Base-by-base conservation (phyloP, 2,329 filamentous ascomycete genomes). In the Fusarium udum region DNA sequence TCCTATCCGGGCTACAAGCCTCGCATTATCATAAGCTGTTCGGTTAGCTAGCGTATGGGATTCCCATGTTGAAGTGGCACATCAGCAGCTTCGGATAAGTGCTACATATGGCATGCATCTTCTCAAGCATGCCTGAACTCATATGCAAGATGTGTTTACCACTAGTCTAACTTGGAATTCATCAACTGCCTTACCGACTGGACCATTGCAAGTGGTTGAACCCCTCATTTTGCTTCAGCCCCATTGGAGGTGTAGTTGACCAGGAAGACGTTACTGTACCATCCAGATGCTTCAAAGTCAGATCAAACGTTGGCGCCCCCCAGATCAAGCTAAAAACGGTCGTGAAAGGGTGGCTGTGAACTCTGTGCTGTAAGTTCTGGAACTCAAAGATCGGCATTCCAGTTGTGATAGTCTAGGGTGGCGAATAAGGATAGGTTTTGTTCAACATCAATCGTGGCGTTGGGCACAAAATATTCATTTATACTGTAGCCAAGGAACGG, bases 221-320 rank as follows among this genome's bases (percentile, higher is more conserved):
- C 66, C 49, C 62, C 61, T 74, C 71, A 45, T 61, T 58, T 32
- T 55, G 40, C 46, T 45, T 52, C n/a, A 48, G 32, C 53, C 40
- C 40, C 57, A 55, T 63, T 40, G 34, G 46, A 40, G 45, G 31
- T 52, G 57, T 52, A 58, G 51, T 45, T 42, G 31, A n/a, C 48
- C 43, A 58, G 24, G 49, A 34, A 36, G 40, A 61, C 24, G 49
- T 52, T 22, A 61, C 51, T 20, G 45, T 22, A 28, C 43, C 34
- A 64, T 53, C 40, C 34, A 39, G 48, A 49, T 49, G 22, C 57
- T 71, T 64, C 48, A 49, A 52, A 31, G 26, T 36, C 36, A 58
- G 26, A 40, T 28, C n/a, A n/a, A 53, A 64, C 26, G 63, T 40
- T 53, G 40, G 15, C 60, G 26, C 32, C 49, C 40, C 40, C 65